Percentiles rank a stretch among this genome's conserved stretches.
Evolutionary conservation across 768 basidiomycete species (phyloP).

Genomic region (Leccinum broughii): DNA sequence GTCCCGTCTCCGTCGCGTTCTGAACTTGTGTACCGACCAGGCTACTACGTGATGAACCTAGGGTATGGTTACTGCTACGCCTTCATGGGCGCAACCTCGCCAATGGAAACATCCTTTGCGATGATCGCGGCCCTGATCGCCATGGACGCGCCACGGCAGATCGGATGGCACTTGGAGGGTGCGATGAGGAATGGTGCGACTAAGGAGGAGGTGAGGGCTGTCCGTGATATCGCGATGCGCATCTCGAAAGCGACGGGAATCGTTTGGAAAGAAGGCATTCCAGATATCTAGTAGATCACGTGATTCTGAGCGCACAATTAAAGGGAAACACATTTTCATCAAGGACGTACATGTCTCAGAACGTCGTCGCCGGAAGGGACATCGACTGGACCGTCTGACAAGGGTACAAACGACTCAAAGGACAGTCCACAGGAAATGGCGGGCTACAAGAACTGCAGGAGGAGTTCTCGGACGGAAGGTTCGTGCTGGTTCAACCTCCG

Average conservation of each 20-base stretch:
- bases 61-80: conserved; percentile 61
- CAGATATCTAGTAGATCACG: conserved; percentile 35
- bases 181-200: conserved; percentile 57
- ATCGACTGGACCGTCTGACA: too few species aligned
- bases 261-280: conserved; percentile 53
- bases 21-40: conserved; percentile 31
- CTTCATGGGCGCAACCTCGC: conserved; percentile 45
- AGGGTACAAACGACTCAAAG: too few species aligned
- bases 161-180: conserved; percentile 63
- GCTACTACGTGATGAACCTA: conserved; percentile 52
- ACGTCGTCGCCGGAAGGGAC: too few species aligned
- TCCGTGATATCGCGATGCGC: conserved; percentile 54
- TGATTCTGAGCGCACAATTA: conserved; percentile 2
- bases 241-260: conserved; percentile 50
- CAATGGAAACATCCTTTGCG: conserved; percentile 58
- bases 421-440: too few species aligned
- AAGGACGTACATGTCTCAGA: conserved; percentile 51
- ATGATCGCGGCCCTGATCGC: conserved; percentile 64
- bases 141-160: conserved; percentile 61
- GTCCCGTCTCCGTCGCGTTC: background rate
- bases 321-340: too few species aligned
- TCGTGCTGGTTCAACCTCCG: conserved; percentile 18
- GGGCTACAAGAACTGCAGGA: too few species aligned
- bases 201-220: conserved; percentile 50
- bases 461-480: too few species aligned